These are phyloP conservation scores for Aspergillus puulaauensis DNA, from an alignment of 2,329 filamentous ascomycete species.

Conservation along the genomic window DNA sequence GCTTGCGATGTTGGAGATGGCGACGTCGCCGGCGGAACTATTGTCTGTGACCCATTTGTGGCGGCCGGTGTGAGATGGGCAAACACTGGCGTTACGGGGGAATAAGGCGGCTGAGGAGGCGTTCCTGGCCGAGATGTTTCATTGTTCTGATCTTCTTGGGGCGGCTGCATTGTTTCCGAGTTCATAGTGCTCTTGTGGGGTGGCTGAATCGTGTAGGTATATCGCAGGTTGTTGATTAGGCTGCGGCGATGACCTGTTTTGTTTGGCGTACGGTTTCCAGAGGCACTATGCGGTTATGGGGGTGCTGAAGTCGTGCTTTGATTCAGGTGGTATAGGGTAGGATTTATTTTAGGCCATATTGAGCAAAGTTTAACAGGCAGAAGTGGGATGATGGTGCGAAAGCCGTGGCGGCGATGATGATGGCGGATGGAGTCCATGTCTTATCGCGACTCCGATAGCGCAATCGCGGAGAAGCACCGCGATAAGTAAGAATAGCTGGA, in stretches of 20 bases:
- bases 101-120: conserved; percentile 47
- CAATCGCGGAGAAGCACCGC: not conserved
- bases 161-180: conserved; percentile 22
- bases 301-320: not conserved
- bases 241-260: conserved; percentile 3
- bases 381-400: not conserved
- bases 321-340: not conserved
- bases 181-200: not conserved
- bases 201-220: too few relatives aligned
- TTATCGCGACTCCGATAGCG: conserved; percentile 2
- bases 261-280: not conserved
- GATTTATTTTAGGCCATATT: not conserved
- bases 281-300: not conserved
- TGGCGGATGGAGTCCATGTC: not conserved
- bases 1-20: conserved; percentile 26
- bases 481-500: not conserved
- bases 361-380: not conserved
- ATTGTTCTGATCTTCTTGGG: conserved; percentile 18
- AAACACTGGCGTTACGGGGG: conserved; percentile 47
- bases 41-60: conserved; percentile 25
- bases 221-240: not conserved
- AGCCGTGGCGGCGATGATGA: not conserved
- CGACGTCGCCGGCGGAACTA: conserved; percentile 33
- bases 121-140: conserved; percentile 33
- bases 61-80: conserved; percentile 31